Evolutionary conservation across 2,329 filamentous ascomycete species (phyloP).

Genomic region (Fusarium chuoi): DNA sequence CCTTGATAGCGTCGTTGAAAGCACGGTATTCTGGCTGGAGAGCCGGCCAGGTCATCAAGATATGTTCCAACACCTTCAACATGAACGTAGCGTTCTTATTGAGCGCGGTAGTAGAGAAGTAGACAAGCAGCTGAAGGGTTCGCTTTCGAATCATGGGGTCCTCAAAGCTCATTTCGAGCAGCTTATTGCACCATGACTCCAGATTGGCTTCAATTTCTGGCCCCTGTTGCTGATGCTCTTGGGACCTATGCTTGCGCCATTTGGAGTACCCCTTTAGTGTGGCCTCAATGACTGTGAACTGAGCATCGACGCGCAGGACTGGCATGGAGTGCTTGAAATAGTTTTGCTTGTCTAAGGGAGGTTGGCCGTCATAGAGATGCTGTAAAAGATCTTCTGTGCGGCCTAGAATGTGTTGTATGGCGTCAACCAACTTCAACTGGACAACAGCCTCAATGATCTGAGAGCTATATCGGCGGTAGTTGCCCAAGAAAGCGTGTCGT

Average conservation of each 20-base stretch:
- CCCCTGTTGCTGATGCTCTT: slow-evolving; percentile 60
- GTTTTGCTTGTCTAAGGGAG: slow-evolving; percentile 70
- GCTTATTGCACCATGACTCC: slow-evolving; percentile 76
- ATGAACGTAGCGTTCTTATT: slow-evolving; percentile 84
- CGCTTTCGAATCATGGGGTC: slow-evolving; percentile 87
- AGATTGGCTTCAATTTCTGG: slow-evolving; percentile 70
- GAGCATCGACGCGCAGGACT: slow-evolving; percentile 85
- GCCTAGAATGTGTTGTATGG: slow-evolving; percentile 85
- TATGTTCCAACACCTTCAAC: slow-evolving; percentile 89
- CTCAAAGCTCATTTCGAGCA: slow-evolving; percentile 79
- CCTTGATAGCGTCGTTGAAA: slow-evolving; percentile 90
- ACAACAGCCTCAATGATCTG: slow-evolving; percentile 90
- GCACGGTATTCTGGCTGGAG: slow-evolving; percentile 75
- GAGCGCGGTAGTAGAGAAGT: slow-evolving; percentile 83
- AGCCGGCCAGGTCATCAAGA: slow-evolving; percentile 83
- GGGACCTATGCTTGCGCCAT: slow-evolving; percentile 64
- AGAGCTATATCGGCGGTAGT: slow-evolving; percentile 91
- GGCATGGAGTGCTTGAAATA: slow-evolving; percentile 77
- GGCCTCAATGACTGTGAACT: slow-evolving; percentile 89
- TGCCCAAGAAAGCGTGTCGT: slow-evolving; percentile 92
- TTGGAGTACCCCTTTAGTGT: slow-evolving; percentile 89
- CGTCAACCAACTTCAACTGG: slow-evolving; percentile 82
- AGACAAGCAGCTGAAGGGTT: slow-evolving; percentile 82
- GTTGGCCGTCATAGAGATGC: slow-evolving; percentile 77
- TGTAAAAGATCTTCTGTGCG: slow-evolving; percentile 79